Evolutionary conservation across 140 eudicot genomes (phyloP), one percentile per base, ranked within the genome.

Genomic region (Erigeron philadelphicus): DNA sequence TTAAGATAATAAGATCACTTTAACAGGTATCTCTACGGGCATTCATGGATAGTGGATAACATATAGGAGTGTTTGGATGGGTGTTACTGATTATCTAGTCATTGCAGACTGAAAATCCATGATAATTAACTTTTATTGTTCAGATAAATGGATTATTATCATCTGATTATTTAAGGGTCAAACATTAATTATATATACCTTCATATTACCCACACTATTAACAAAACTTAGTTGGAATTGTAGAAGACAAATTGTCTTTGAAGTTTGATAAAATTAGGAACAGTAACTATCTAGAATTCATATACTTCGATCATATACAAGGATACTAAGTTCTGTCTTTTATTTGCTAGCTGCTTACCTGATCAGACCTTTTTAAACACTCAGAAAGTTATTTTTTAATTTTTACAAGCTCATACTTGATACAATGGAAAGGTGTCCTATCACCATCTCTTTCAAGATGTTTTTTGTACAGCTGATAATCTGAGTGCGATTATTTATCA

Each of bases 11-110:
- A n/a, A n/a, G n/a, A n/a, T n/a, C n/a, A n/a, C n/a, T 4, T 52
- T 31, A 31, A 31, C 98, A 93, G 97, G 98, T 93, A 79, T 23
- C 65, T 65, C 18, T 49, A 38, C 31, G 3, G 15, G 17, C 38
- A 63, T 18, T 52, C 45, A 2, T 50, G 47, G 44, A 67, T 44
- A 50, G 50, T 52, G 8, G 5, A 73, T 73, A 41, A 49, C 62
- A 9, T 56, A 9, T 56, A 0, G 10, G 2, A 56, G 40, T 56
- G 40, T 56, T 21, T 9, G 41, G 62, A 56, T 19, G 40, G 19
- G 62, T 13, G 7, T 21, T 56, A 13, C 25, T 25, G 42, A 10
- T 60, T 60, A 60, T 60, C 18, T 60, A 35, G 11, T 56, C 19
- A 19, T 56, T 17, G 4, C 62, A 4, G 4, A 3, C 38, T 31